These are phyloP conservation scores for Monosporascus cannonballus DNA, from an alignment of 2,329 filamentous ascomycete species.

Conservation along the genomic window DNA sequence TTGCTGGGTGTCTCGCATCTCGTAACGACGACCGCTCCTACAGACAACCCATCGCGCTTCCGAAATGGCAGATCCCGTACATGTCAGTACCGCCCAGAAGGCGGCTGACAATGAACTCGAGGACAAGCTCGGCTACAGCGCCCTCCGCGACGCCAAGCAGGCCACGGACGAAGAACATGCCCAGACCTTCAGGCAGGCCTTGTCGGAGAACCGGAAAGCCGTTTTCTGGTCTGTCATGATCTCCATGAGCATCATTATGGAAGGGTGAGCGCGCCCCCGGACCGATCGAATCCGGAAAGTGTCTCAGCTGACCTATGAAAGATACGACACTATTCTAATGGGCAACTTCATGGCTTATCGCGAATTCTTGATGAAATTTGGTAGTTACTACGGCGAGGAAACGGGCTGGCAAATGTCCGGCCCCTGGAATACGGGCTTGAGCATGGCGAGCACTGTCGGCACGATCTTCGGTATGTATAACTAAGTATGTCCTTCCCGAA, in stretches of 20 bases:
- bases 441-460: constrained; percentile 23
- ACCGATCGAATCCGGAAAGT: too few species aligned
- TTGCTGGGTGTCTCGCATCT: neutral
- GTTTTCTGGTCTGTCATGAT: constrained; percentile 25
- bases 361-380: constrained; percentile 24
- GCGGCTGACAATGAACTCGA: constrained; percentile 22
- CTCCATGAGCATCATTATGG: constrained; percentile 27
- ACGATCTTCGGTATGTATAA: constrained; percentile 21
- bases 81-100: constrained; percentile 19
- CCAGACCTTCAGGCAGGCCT: constrained; percentile 21
- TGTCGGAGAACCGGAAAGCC: constrained; percentile 23
- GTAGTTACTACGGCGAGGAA: constrained; percentile 15
- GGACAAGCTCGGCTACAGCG: constrained; percentile 22
- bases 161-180: constrained; percentile 26
- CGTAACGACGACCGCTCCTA: neutral
- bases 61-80: constrained; percentile 14
- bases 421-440: constrained; percentile 24
- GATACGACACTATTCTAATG: constrained; percentile 26
- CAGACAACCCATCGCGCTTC: neutral
- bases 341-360: constrained; percentile 25
- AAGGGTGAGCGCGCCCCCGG: constrained; percentile 17
- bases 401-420: constrained; percentile 21
- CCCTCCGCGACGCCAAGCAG: constrained; percentile 21
- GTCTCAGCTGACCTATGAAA: constrained; percentile 2
- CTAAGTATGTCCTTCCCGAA: too few species aligned